Evolutionary conservation across 148 eudicot species (phyloP).

Genomic region (Amaranthus palmeri): DNA sequence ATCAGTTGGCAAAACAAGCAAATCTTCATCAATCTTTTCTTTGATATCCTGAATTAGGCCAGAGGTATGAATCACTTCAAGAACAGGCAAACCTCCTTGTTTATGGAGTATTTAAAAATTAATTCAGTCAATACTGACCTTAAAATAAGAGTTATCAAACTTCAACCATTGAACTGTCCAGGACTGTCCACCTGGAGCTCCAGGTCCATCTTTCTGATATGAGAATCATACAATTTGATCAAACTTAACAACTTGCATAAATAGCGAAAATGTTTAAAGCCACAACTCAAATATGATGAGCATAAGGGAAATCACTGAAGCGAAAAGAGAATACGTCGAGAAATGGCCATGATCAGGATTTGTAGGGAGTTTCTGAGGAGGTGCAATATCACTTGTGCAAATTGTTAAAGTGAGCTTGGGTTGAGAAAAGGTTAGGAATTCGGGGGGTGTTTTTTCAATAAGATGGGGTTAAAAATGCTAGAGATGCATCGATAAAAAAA

Average conservation of each 20-base stretch:
- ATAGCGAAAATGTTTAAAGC: not conserved
- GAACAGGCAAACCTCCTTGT: constrained; percentile 1
- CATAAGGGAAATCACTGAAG: not conserved
- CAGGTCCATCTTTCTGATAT: constrained; percentile 95
- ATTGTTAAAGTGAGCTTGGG: not conserved
- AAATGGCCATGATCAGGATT: too few relatives aligned
- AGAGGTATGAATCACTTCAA: constrained; percentile 12
- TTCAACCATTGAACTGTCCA: constrained; percentile 97
- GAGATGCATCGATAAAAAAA: too few relatives aligned
- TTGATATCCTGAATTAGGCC: constrained; percentile 66
- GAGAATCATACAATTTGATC: not conserved
- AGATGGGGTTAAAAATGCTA: too few relatives aligned
- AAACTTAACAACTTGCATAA: not conserved
- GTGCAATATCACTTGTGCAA: not conserved
- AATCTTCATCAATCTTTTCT: constrained; percentile 77
- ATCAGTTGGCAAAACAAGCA: constrained; percentile 96
- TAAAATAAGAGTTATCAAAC: constrained; percentile 95
- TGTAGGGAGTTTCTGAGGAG: not conserved
- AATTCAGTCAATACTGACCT: constrained; percentile 37
- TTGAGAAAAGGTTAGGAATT: too few relatives aligned
- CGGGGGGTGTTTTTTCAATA: too few relatives aligned
- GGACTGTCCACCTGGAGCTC: constrained; percentile 98
- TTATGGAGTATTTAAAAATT: constrained; percentile 3
- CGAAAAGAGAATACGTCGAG: not conserved
- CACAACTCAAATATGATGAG: not conserved